Conservation (phyloP, 2,329 filamentous ascomycete genomes). For the Ceratocystis diversiconidia region DNA sequence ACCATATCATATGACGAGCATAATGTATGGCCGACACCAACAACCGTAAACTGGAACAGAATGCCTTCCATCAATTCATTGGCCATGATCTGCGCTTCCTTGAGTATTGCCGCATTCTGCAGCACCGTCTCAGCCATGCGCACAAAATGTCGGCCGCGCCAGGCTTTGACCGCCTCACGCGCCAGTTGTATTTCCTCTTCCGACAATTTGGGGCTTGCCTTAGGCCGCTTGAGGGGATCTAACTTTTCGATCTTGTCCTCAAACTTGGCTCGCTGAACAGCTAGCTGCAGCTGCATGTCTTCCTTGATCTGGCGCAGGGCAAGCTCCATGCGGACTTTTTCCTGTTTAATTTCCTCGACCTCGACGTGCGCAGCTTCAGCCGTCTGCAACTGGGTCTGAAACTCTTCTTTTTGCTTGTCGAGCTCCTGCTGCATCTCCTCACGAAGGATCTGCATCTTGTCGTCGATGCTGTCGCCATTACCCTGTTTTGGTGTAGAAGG, state of each 20-base stretch:
- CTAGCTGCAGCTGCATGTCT: constrained; percentile 77
- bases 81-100: constrained; percentile 96
- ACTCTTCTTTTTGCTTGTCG: constrained; percentile 74
- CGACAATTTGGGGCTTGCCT: constrained; percentile 49
- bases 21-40: constrained; percentile 75
- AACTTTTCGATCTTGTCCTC: constrained; percentile 72
- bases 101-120: constrained; percentile 73
- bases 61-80: constrained; percentile 88
- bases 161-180: constrained; percentile 52
- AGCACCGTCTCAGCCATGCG: constrained; percentile 86
- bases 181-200: constrained; percentile 60
- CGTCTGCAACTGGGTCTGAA: constrained; percentile 58
- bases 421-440: constrained; percentile 75
- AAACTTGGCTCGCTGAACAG: constrained; percentile 69
- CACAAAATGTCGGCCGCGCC: constrained; percentile 76
- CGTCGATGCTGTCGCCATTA: constrained; percentile 45
- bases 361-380: constrained; percentile 64
- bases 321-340: constrained; percentile 77
- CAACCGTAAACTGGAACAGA: constrained; percentile 85
- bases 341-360: constrained; percentile 67
- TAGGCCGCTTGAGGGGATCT: constrained; percentile 47
- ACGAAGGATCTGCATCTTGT: constrained; percentile 56
- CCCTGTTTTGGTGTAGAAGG: constrained; percentile 75
- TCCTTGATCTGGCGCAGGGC: constrained; percentile 63
- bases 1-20: constrained; percentile 96